Percentiles rank a stretch among this genome's conserved stretches.
Conservation (phyloP, 306 rosid genomes). For the Prunus campanulata region DNA sequence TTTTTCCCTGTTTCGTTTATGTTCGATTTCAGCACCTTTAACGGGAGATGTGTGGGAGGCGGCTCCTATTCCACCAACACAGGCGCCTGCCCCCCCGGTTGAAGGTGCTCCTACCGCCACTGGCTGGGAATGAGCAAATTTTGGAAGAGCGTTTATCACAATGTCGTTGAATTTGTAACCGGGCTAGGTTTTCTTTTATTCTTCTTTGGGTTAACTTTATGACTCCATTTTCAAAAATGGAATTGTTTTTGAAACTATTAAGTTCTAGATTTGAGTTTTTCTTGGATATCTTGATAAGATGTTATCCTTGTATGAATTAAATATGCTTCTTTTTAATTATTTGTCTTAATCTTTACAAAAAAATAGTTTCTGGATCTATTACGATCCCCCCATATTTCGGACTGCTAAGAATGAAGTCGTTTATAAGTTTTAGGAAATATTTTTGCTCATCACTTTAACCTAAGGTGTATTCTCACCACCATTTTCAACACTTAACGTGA, state of each 20-base stretch:
- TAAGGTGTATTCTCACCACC: accelerated
- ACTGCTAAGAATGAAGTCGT: too few relatives aligned
- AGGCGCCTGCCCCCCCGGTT: neutral
- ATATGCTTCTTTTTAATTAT: neutral
- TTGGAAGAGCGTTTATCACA: neutral
- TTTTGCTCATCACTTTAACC: too few relatives aligned
- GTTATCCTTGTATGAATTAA: neutral
- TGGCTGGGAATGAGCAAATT: slow-evolving; percentile 28
- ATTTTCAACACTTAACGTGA: too few relatives aligned
- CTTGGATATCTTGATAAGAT: neutral
- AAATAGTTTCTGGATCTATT: too few relatives aligned
- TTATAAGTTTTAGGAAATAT: too few relatives aligned
- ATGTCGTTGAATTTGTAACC: neutral
- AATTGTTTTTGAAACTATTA: neutral
- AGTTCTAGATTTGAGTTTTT: neutral
- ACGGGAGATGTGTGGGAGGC: slow-evolving; percentile 39
- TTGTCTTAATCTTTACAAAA: neutral
- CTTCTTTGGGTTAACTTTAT: neutral
- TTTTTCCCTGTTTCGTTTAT: neutral
- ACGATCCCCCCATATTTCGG: too few relatives aligned
- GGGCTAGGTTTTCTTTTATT: neutral
- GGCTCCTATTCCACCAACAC: slow-evolving; percentile 22
- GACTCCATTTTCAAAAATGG: slow-evolving; percentile 5
- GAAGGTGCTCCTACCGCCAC: slow-evolving; percentile 17
- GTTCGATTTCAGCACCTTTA: slow-evolving; percentile 11